Evolutionary conservation across 2,329 filamentous ascomycete species (phyloP).

Genomic region (Dendryphion nanum): DNA sequence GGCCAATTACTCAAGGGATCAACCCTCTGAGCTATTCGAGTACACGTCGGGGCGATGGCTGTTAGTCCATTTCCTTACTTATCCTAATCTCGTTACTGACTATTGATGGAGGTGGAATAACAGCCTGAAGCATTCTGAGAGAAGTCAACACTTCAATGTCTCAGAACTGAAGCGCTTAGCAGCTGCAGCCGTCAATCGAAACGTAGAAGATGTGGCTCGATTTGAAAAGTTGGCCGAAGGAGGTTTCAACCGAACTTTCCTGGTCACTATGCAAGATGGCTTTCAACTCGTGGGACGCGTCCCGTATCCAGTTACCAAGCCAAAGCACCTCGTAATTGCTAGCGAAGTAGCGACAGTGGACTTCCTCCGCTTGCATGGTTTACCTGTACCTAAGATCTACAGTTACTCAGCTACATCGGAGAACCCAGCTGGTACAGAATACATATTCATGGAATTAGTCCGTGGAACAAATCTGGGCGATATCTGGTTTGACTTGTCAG

Average conservation of each 20-base stretch:
- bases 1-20: slow-evolving; percentile 6
- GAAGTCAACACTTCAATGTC: slow-evolving; percentile 19
- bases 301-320: slow-evolving; percentile 22
- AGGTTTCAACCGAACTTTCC: slow-evolving; percentile 24
- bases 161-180: slow-evolving; percentile 24
- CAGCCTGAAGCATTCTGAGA: slow-evolving; percentile 14
- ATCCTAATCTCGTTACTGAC: slow-evolving; percentile 15
- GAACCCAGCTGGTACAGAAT: slow-evolving; percentile 41
- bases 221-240: slow-evolving; percentile 27
- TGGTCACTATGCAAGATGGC: slow-evolving; percentile 24
- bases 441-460: slow-evolving; percentile 40
- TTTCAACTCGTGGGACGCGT: slow-evolving; percentile 23
- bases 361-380: slow-evolving; percentile 27
- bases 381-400: slow-evolving; percentile 40
- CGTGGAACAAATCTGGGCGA: slow-evolving; percentile 32
- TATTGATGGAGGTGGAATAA: slow-evolving; percentile 19
- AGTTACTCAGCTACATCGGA: slow-evolving; percentile 32
- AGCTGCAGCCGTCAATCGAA: slow-evolving; percentile 21
- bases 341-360: slow-evolving; percentile 42
- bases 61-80: slow-evolving; percentile 16
- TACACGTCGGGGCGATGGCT: slow-evolving; percentile 25
- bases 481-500: slow-evolving; percentile 28
- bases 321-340: slow-evolving; percentile 26
- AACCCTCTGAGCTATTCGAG: slow-evolving; percentile 15
- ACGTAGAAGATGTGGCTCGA: slow-evolving; percentile 15